Conservation (phyloP, 306 rosid genomes). For the Argentina anserina region DNA sequence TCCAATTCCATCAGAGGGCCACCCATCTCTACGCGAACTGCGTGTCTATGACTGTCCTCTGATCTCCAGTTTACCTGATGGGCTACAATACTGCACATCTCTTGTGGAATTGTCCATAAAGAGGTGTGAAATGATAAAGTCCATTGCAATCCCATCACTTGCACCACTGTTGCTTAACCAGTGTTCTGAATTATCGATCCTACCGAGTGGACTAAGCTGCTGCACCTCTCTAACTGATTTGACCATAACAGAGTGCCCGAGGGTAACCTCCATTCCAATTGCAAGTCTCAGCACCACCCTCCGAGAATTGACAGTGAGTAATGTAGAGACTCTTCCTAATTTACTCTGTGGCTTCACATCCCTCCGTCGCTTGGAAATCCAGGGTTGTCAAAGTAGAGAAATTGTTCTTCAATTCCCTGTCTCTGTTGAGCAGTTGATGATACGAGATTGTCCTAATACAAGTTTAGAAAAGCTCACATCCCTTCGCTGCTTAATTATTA, state of each 20-base stretch:
- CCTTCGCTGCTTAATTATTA: not conserved
- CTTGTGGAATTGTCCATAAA: not conserved
- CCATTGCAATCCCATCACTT: not conserved
- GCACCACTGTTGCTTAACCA: rapidly evolving
- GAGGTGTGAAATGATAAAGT: not conserved
- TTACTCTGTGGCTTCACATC: not conserved
- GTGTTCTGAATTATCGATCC: too few relatives aligned
- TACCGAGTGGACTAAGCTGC: not conserved
- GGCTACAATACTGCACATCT: not conserved
- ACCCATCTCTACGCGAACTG: not conserved
- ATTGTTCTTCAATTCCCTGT: not conserved
- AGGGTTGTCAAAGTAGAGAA: not conserved
- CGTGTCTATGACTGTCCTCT: not conserved
- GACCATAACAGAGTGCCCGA: not conserved
- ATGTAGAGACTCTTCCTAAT: not conserved
- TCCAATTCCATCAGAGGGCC: not conserved
- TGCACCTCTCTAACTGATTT: not conserved
- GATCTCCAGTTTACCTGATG: not conserved
- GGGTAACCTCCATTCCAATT: not conserved
- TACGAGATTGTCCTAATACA: not conserved
- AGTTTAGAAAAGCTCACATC: not conserved
- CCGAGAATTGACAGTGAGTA: not conserved
- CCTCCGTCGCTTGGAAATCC: not conserved
- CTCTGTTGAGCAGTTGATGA: not conserved
- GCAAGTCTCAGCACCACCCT: not conserved